A percentile compares a stretch with the other conserved stretches of the same genome.
phyloP scores from a whole-genome alignment of 257 asterid genomes.

The Verbascum thapsus region DNA sequence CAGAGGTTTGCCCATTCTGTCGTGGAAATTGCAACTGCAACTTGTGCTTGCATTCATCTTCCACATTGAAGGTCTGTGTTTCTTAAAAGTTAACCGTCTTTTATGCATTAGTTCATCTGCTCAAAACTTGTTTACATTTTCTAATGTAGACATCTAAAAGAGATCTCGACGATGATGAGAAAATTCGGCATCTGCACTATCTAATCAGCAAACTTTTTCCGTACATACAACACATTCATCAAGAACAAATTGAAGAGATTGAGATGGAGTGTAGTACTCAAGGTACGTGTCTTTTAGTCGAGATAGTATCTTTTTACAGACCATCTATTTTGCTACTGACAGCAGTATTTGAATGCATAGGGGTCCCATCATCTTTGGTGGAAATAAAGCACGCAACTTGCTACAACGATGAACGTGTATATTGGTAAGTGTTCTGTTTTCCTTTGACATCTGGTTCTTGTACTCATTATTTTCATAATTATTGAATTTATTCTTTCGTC shows the following conservation, averaged over 20 bases:
- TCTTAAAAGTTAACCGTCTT: slow-evolving; percentile 18
- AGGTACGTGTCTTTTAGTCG: slow-evolving; percentile 41
- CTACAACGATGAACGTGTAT: slow-evolving; percentile 73
- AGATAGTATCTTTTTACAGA: neutral
- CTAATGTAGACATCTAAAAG: slow-evolving; percentile 56
- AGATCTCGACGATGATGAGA: slow-evolving; percentile 52
- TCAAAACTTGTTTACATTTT: slow-evolving; percentile 31
- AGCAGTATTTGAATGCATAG: slow-evolving; percentile 40
- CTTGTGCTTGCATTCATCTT: slow-evolving; percentile 69
- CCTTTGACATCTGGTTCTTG: slow-evolving; percentile 16
- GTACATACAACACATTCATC: slow-evolving; percentile 52
- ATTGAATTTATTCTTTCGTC: slow-evolving; percentile 16
- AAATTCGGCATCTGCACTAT: slow-evolving; percentile 66
- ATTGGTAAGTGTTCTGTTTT: slow-evolving; percentile 53
- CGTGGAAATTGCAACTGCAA: slow-evolving; percentile 83
- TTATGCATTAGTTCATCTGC: slow-evolving; percentile 8
- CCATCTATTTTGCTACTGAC: slow-evolving; percentile 14
- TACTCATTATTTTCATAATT: slow-evolving; percentile 13
- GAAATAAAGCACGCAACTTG: slow-evolving; percentile 55
- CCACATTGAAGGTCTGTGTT: slow-evolving; percentile 53
- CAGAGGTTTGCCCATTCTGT: slow-evolving; percentile 77
- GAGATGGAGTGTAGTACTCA: slow-evolving; percentile 56
- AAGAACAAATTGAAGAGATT: slow-evolving; percentile 72
- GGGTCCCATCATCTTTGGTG: slow-evolving; percentile 48
- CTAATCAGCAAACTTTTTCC: slow-evolving; percentile 62